A percentile compares a stretch with the other conserved stretches of the same genome.
These are phyloP conservation scores for Biscogniauxia mediterranea DNA, from an alignment of 2,329 filamentous ascomycete genomes.

Conservation along the genomic window DNA sequence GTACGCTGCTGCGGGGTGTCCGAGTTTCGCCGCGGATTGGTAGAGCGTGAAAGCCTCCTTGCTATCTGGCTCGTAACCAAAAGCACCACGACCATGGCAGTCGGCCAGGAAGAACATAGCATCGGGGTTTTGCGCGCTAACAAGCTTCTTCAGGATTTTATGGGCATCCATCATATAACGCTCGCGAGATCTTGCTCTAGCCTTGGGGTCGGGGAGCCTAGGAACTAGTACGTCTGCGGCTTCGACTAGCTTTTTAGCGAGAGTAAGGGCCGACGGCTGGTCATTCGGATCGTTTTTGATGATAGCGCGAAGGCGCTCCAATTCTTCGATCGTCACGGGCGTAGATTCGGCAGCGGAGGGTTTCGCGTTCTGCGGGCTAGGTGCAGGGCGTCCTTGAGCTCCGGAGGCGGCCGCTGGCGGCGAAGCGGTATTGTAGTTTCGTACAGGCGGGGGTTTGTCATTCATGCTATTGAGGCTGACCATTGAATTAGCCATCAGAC, in stretches of 20 bases:
- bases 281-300: constrained; percentile 73
- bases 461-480: constrained; percentile 44
- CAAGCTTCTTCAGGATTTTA: constrained; percentile 88
- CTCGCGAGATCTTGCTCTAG: constrained; percentile 73
- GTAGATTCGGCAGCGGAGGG: constrained; percentile 33
- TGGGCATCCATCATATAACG: constrained; percentile 82
- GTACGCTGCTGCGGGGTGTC: constrained; percentile 85
- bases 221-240: constrained; percentile 74
- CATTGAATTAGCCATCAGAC: constrained; percentile 58
- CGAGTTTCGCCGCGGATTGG: constrained; percentile 86
- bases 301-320: constrained; percentile 69
- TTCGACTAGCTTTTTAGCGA: constrained; percentile 84
- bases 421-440: constrained; percentile 54
- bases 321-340: constrained; percentile 74
- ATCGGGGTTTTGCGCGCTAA: constrained; percentile 68
- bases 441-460: constrained; percentile 57
- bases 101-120: constrained; percentile 95
- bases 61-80: constrained; percentile 77
- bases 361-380: constrained; percentile 31
- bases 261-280: constrained; percentile 64
- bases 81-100: constrained; percentile 75
- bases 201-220: constrained; percentile 64
- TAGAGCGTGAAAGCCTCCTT: constrained; percentile 94
- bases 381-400: constrained; percentile 38
- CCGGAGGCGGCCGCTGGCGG: constrained; percentile 34